Conservation (phyloP, 2,329 filamentous ascomycete genomes). For the Lasiodiplodia sp. region DNA sequence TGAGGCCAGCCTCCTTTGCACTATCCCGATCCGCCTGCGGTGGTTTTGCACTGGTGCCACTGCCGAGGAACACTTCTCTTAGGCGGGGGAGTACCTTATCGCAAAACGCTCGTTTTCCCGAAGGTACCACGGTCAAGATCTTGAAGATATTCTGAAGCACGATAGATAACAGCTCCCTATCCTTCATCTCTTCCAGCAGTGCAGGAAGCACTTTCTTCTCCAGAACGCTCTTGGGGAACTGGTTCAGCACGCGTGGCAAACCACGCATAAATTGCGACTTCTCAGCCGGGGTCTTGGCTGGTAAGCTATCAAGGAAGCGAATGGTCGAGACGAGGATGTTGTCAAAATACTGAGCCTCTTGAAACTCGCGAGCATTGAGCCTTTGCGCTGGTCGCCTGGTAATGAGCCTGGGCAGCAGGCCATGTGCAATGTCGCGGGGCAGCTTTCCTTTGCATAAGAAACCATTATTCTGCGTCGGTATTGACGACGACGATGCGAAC, state of each 20-base stretch:
- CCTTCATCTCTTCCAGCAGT: slow-evolving; percentile 91
- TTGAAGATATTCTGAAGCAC: slow-evolving; percentile 93
- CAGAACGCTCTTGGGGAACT: slow-evolving; percentile 91
- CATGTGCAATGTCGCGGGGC: slow-evolving; percentile 76
- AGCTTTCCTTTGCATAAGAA: slow-evolving; percentile 82
- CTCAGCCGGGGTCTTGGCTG: slow-evolving; percentile 88
- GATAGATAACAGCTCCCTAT: slow-evolving; percentile 82
- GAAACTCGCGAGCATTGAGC: slow-evolving; percentile 88
- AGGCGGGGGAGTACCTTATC: slow-evolving; percentile 87
- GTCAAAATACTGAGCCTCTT: slow-evolving; percentile 95
- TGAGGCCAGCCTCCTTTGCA: slow-evolving; percentile 84
- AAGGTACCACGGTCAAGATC: slow-evolving; percentile 80
- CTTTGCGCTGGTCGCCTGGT: slow-evolving; percentile 86
- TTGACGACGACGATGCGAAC: slow-evolving; percentile 78
- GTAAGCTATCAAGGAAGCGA: slow-evolving; percentile 88
- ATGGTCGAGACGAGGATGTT: slow-evolving; percentile 97
- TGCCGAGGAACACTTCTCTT: slow-evolving; percentile 79
- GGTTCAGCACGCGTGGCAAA: slow-evolving; percentile 82
- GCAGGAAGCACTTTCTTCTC: slow-evolving; percentile 94
- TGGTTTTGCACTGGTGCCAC: slow-evolving; percentile 51
- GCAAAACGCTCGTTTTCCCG: slow-evolving; percentile 77
- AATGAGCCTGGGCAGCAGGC: slow-evolving; percentile 84
- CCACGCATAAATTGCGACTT: slow-evolving; percentile 93
- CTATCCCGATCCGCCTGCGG: slow-evolving; percentile 75
- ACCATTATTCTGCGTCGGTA: slow-evolving; percentile 81